These are phyloP conservation scores for Gloeopeniophorella convolvens DNA, from an alignment of 768 basidiomycete species.

Conservation along the genomic window DNA sequence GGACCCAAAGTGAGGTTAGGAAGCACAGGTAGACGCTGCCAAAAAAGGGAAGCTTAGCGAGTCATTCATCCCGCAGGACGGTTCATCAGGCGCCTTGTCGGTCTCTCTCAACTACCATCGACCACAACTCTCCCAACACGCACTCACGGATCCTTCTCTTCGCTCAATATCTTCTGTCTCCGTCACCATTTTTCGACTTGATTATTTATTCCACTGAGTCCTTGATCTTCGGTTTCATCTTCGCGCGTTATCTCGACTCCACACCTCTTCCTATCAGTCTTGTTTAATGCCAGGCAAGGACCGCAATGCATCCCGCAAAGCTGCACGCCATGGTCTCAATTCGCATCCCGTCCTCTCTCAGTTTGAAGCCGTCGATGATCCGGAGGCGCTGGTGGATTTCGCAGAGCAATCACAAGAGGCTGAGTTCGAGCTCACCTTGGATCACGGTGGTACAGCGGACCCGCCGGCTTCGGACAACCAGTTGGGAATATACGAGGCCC, in stretches of 20 bases:
- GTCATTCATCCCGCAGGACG: background rate
- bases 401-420: background rate
- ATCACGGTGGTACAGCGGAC: background rate
- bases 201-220: conserved; percentile 10
- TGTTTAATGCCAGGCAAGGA: conserved; percentile 19
- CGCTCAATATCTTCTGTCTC: too few species aligned
- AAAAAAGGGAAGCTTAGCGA: background rate
- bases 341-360: conserved; percentile 15
- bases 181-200: too few species aligned
- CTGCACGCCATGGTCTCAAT: conserved; percentile 1
- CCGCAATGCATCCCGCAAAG: conserved; percentile 16
- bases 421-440: background rate
- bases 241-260: background rate
- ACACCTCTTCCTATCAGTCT: background rate
- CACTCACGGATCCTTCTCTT: conserved; percentile 1
- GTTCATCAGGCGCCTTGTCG: background rate
- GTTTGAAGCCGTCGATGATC: conserved; percentile 2
- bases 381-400: background rate
- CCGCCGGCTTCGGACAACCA: conserved; percentile 1
- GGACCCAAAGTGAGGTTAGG: background rate
- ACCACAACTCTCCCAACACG: background rate
- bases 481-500: conserved; percentile 10
- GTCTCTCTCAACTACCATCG: background rate
- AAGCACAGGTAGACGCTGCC: background rate
- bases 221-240: background rate